Evolutionary conservation across 768 basidiomycete genomes (phyloP), one percentile per base, ranked within the genome.

Genomic region (Lactarius hatsudake): DNA sequence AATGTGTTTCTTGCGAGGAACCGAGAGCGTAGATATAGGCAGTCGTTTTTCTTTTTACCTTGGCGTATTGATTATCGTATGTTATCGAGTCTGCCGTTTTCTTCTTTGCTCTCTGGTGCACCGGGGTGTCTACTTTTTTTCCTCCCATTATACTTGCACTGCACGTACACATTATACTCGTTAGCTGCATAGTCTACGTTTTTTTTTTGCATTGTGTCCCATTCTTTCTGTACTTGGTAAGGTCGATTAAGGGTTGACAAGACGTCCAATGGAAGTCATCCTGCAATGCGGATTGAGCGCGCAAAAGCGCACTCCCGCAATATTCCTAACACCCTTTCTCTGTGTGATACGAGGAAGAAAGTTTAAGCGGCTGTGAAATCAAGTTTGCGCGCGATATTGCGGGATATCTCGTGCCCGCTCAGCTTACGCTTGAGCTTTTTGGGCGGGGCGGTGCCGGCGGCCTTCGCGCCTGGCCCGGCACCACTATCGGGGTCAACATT

Each of bases 381-480:
- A 61, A 93, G 77, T 63, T 84, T 83, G 34, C 91, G 83, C 6
- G 90, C 88, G 62, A 91, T 82, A 12, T 87, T 83, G 43, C 88
- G 81, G 32, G 72, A 68, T 79, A 70, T 65, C 9, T 71, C 77
- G 0, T 85, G 82, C 12, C 87, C 87, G 34, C 84, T 79, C 45
- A 88, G 79, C 73, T 91, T 94, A 59, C 91, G 84, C 75, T 93
- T 94, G 32, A 88, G 78, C 63, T 81, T 83, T 69, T 83, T 86
- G 4, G 78, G 81, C 74, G 76, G 81, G 2, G 13, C 13, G 72
- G 70, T 9, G 34, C 34, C 76, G 72, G 70, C 76, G 4, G 83
- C 84, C 72, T 83, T 87, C 38, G 81, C 82, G 12, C 79, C 83
- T 5, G 83, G 82, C 1, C 84, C 86, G 1, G 82, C 74, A 12